phyloP scores from a whole-genome alignment of 2,329 filamentous ascomycete genomes.

The Xylaria sp. region DNA sequence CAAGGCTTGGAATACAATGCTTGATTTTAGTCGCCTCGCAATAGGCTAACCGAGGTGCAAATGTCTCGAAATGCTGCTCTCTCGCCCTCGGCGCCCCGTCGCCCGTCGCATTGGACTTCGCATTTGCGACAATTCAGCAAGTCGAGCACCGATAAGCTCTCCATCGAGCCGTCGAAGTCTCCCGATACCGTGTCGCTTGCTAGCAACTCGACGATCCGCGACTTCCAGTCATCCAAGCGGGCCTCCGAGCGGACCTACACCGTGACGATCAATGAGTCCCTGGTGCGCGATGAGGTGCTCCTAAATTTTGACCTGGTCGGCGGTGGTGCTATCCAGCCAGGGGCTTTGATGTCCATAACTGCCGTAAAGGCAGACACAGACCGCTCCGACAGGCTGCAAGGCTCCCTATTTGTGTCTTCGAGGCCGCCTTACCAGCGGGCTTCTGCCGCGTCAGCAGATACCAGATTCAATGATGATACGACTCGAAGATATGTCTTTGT shows the following conservation, averaged over 20 bases:
- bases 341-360: constrained; percentile 78
- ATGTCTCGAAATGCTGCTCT: constrained; percentile 50
- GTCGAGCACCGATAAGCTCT: constrained; percentile 58
- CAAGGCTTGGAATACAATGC: constrained; percentile 21
- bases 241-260: constrained; percentile 60
- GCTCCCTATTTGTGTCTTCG: constrained; percentile 45
- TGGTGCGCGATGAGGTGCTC: constrained; percentile 81
- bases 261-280: constrained; percentile 75
- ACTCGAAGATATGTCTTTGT: constrained; percentile 73
- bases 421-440: constrained; percentile 45
- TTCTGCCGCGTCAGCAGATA: constrained; percentile 42
- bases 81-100: constrained; percentile 57
- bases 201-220: constrained; percentile 61
- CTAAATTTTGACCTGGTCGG: constrained; percentile 79
- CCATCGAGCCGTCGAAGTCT: constrained; percentile 56
- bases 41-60: constrained; percentile 43
- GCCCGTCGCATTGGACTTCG: constrained; percentile 60
- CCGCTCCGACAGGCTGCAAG: constrained; percentile 53
- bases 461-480: constrained; percentile 47
- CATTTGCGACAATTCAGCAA: constrained; percentile 65
- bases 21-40: constrained; percentile 21
- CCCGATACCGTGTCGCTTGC: constrained; percentile 58
- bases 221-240: constrained; percentile 47
- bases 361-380: constrained; percentile 66
- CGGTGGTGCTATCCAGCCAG: constrained; percentile 69